phyloP scores from a whole-genome alignment of 257 asterid genomes.

The Orobanche coerulescens region DNA sequence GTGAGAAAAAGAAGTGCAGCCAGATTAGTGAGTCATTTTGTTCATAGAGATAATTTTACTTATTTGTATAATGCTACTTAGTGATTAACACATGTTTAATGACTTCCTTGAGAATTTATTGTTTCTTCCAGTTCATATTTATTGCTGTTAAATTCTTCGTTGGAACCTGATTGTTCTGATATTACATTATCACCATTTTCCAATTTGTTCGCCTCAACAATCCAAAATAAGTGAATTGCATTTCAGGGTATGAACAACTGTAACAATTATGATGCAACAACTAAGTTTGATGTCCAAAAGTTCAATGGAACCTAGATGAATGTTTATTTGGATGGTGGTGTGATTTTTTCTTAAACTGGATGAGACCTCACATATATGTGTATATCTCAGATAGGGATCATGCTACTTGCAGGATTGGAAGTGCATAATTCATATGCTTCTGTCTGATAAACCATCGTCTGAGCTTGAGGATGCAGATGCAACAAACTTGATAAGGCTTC shows the following conservation, averaged over 20 bases:
- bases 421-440: conserved; percentile 74
- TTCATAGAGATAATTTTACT: neutral
- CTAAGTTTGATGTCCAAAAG: neutral
- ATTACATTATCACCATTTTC: neutral
- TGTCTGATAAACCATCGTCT: conserved; percentile 62
- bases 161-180: conserved; percentile 9
- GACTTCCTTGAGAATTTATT: neutral
- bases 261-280: conserved; percentile 13
- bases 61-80: conserved; percentile 10
- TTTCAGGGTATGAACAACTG: conserved; percentile 3
- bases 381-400: conserved; percentile 14
- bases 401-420: conserved; percentile 79
- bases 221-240: conserved; percentile 11
- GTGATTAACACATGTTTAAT: neutral
- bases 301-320: conserved; percentile 2
- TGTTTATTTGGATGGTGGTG: conserved; percentile 9
- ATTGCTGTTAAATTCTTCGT: neutral
- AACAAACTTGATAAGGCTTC: conserved; percentile 82
- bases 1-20: no score
- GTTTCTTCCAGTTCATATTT: neutral
- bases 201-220: neutral
- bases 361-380: conserved; percentile 13
- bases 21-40: no score
- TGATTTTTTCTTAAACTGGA: conserved; percentile 20
- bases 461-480: conserved; percentile 88